Evolutionary conservation across 768 basidiomycete species (phyloP).

Genomic region (Agrocybe praecox): DNA sequence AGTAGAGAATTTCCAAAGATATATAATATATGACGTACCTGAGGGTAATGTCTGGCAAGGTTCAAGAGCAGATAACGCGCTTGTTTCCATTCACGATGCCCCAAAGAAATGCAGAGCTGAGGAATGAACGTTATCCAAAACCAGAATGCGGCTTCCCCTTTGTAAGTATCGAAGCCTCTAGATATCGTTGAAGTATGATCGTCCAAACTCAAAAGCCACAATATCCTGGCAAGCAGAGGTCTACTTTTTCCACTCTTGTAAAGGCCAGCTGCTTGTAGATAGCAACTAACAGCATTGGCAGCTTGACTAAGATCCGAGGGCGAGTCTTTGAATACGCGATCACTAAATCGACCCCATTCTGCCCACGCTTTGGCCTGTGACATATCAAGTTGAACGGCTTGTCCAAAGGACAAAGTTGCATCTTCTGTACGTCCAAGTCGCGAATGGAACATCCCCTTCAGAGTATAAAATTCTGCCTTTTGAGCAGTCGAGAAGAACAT

Average conservation of each 20-base stretch:
- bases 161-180: slow-evolving; percentile 90
- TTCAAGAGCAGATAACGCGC: slow-evolving; percentile 88
- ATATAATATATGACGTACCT: slow-evolving; percentile 53
- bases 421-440: slow-evolving; percentile 85
- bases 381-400: slow-evolving; percentile 97
- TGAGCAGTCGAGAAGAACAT: slow-evolving; percentile 95
- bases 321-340: slow-evolving; percentile 88
- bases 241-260: slow-evolving; percentile 95
- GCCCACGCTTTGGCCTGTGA: slow-evolving; percentile 96
- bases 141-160: slow-evolving; percentile 96
- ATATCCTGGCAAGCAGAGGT: slow-evolving; percentile 84
- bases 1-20: background rate
- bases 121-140: slow-evolving; percentile 99
- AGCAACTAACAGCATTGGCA: slow-evolving; percentile 93
- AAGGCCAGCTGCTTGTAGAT: slow-evolving; percentile 93
- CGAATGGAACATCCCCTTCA: slow-evolving; percentile 99
- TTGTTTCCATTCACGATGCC: slow-evolving; percentile 91
- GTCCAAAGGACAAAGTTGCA: slow-evolving; percentile 88
- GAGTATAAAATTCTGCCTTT: slow-evolving; percentile 97
- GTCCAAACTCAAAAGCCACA: slow-evolving; percentile 97
- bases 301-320: slow-evolving; percentile 76
- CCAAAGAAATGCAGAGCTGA: slow-evolving; percentile 87
- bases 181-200: slow-evolving; percentile 73
- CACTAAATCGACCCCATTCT: slow-evolving; percentile 95
- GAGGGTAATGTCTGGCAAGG: slow-evolving; percentile 89